These are phyloP conservation scores for Hemisphaericaspora lyxosophila DNA, from an alignment of 1,139 yeast genomes.

Conservation along the genomic window DNA sequence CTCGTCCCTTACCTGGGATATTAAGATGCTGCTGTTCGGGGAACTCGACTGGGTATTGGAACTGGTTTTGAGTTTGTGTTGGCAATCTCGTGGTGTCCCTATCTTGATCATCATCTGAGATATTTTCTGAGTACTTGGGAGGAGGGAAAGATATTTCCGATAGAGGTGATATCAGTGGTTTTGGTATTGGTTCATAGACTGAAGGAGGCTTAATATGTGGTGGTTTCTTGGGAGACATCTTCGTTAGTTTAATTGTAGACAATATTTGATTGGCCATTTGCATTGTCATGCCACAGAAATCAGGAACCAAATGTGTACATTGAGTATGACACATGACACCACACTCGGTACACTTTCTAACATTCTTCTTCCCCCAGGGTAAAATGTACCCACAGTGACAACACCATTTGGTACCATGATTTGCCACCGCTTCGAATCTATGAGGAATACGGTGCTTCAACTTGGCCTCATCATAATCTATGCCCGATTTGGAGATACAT, in stretches of 20 bases:
- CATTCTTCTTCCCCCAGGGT: slow-evolving; percentile 93
- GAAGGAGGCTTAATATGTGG: slow-evolving; percentile 13
- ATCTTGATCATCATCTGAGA: slow-evolving; percentile 30
- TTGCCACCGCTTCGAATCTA: slow-evolving; percentile 84
- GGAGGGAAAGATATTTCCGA: slow-evolving; percentile 10
- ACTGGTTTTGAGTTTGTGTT: slow-evolving; percentile 32
- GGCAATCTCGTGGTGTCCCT: slow-evolving; percentile 29
- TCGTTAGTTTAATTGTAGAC: slow-evolving; percentile 76
- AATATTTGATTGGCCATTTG: slow-evolving; percentile 91
- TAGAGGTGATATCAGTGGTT: slow-evolving; percentile 10
- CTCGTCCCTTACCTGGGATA: too few species aligned
- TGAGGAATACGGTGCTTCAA: slow-evolving; percentile 96
- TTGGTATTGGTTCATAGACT: not conserved
- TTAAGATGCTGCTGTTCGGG: slow-evolving; percentile 23
- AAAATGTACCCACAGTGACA: slow-evolving; percentile 96
- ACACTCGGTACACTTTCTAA: slow-evolving; percentile 94
- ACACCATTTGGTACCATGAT: slow-evolving; percentile 98
- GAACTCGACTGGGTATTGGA: slow-evolving; percentile 35
- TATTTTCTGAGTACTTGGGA: slow-evolving; percentile 6
- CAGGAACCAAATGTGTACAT: slow-evolving; percentile 94
- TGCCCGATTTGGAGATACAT: slow-evolving; percentile 86
- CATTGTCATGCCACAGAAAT: slow-evolving; percentile 98
- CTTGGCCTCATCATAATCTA: slow-evolving; percentile 86
- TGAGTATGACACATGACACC: slow-evolving; percentile 91
- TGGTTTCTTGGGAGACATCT: slow-evolving; percentile 15